Percentiles rank a stretch among this genome's conserved stretches.
Evolutionary conservation across 2,329 filamentous ascomycete species (phyloP).

Genomic region (Ophiosphaerella korrae): DNA sequence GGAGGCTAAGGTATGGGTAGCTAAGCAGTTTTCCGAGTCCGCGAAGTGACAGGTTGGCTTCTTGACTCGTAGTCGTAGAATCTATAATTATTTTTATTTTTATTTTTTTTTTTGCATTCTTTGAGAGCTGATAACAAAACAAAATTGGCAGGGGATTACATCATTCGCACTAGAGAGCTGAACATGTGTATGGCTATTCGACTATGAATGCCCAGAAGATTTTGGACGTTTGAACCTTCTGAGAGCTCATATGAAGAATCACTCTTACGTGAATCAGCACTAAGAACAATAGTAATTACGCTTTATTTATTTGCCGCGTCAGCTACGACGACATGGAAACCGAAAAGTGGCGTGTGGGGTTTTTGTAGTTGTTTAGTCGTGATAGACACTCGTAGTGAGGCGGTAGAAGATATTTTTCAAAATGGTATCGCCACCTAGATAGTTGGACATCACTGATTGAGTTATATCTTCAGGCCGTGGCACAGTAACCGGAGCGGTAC

Average conservation of each 20-base stretch:
- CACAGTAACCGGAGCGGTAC: conserved; percentile 65
- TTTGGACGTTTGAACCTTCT: conserved; percentile 48
- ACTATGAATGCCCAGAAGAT: conserved; percentile 49
- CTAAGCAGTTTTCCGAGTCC: too few species aligned
- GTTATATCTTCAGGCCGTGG: conserved; percentile 62
- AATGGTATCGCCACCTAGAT: conserved; percentile 62
- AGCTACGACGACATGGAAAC: conserved; percentile 66
- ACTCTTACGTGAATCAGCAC: conserved; percentile 67
- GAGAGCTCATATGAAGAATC: conserved; percentile 70
- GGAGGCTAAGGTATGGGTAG: too few species aligned
- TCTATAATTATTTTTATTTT: too few species aligned
- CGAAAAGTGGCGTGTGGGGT: conserved; percentile 65
- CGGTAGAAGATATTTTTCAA: conserved; percentile 51
- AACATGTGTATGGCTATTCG: too few species aligned
- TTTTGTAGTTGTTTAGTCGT: conserved; percentile 70
- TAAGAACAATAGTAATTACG: conserved; percentile 65
- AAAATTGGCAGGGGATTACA: too few species aligned
- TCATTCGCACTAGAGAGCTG: too few species aligned
- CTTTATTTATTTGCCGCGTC: conserved; percentile 70
- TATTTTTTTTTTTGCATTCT: too few species aligned
- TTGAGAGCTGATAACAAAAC: too few species aligned
- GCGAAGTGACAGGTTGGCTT: too few species aligned
- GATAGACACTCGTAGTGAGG: conserved; percentile 63
- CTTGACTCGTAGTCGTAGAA: too few species aligned
- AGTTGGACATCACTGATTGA: conserved; percentile 63